Evolutionary conservation across 495 filamentous ascomycete genomes (phyloP).

Genomic region (Entonaema liquescens): DNA sequence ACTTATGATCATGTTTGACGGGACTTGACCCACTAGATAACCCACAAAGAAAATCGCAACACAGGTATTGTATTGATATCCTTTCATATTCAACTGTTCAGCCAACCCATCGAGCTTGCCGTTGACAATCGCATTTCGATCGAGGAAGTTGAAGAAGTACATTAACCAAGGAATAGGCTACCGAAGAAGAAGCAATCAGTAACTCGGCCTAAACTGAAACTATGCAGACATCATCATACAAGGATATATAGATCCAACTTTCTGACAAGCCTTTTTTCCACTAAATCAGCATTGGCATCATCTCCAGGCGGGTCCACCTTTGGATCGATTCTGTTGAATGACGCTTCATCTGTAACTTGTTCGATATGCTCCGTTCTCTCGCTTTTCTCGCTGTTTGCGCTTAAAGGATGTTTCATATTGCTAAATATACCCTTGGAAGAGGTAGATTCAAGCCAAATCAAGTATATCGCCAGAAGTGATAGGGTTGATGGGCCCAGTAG

Average conservation of each 20-base stretch:
- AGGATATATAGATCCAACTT: conserved; percentile 60
- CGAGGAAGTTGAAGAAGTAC: conserved; percentile 58
- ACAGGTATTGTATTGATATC: conserved; percentile 61
- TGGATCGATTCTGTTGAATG: background rate
- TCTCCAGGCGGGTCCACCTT: conserved; percentile 53
- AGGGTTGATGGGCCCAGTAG: background rate
- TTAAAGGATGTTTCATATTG: background rate
- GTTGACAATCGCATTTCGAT: conserved; percentile 57
- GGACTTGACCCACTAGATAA: conserved; percentile 50
- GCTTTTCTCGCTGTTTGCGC: conserved; percentile 1
- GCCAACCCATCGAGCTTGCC: conserved; percentile 58
- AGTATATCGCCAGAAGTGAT: background rate
- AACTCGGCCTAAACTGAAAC: background rate
- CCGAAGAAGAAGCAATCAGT: background rate
- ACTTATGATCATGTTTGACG: conserved; percentile 55
- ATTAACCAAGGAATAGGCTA: conserved; percentile 57
- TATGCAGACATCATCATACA: conserved; percentile 23
- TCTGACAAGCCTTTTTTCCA: conserved; percentile 54
- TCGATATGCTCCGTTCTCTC: conserved; percentile 12
- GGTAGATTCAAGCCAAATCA: background rate
- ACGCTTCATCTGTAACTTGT: background rate
- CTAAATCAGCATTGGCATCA: conserved; percentile 50
- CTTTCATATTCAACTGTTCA: conserved; percentile 56
- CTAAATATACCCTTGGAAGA: background rate
- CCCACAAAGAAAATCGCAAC: conserved; percentile 62